Evolutionary conservation across 2,329 filamentous ascomycete genomes (phyloP).

Genomic region (Xylariaceae sp.): DNA sequence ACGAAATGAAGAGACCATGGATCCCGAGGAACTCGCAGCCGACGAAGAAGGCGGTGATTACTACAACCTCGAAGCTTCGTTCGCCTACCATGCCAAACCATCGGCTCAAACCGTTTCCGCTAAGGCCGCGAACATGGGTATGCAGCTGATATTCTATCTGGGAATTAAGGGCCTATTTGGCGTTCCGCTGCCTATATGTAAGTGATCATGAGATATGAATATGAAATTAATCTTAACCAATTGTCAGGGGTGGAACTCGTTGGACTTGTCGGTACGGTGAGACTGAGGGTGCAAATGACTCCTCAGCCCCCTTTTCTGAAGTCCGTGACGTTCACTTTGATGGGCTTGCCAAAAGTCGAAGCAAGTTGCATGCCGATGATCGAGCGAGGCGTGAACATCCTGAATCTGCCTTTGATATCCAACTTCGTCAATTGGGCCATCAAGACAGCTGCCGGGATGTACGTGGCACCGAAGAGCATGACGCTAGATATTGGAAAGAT

Average conservation of each 20-base stretch:
- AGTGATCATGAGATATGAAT: conserved; percentile 17
- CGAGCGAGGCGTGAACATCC: conserved; percentile 81
- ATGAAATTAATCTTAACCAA: conserved; percentile 5
- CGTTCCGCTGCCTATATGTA: conserved; percentile 75
- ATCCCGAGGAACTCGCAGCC: conserved; percentile 79
- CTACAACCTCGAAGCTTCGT: conserved; percentile 86
- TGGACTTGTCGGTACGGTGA: conserved; percentile 81
- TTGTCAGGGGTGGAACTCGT: conserved; percentile 68
- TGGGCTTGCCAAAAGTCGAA: conserved; percentile 85
- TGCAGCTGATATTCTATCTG: conserved; percentile 91
- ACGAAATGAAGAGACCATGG: conserved; percentile 73
- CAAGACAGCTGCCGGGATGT: conserved; percentile 77
- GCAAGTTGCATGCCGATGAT: conserved; percentile 90
- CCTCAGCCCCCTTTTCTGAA: conserved; percentile 91
- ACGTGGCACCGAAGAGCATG: conserved; percentile 92
- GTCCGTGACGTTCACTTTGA: conserved; percentile 85
- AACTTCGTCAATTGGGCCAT: conserved; percentile 98
- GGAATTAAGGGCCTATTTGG: conserved; percentile 86
- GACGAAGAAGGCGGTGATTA: conserved; percentile 87
- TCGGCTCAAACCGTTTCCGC: conserved; percentile 64
- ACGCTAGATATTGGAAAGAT: conserved; percentile 86
- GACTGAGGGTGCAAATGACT: conserved; percentile 76
- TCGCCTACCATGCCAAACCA: conserved; percentile 86
- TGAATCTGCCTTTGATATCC: conserved; percentile 87
- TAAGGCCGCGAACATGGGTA: conserved; percentile 92